Percentiles rank a stretch among this genome's conserved stretches.
Conservation (phyloP, 495 filamentous ascomycete species). For the Talaromyces wortmannii region DNA sequence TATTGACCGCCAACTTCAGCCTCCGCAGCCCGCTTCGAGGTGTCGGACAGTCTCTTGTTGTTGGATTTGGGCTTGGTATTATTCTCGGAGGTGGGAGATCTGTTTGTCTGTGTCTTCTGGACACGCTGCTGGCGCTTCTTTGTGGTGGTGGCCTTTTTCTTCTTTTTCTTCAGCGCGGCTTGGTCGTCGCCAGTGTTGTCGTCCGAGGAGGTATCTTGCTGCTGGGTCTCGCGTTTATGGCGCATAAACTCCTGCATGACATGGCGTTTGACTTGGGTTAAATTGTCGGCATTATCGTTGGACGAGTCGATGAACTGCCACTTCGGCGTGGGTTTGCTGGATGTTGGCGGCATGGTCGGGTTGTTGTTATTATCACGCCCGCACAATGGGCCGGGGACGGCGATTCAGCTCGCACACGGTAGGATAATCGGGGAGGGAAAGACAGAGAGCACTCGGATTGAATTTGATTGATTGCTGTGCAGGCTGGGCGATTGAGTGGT, state of each 20-base stretch:
- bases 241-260: constrained; percentile 42
- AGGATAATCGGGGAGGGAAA: too few species aligned
- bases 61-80: neutral
- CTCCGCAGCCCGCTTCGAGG: neutral
- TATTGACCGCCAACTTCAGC: neutral
- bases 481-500: too few species aligned
- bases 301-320: constrained; percentile 40
- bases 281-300: constrained; percentile 28
- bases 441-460: too few species aligned
- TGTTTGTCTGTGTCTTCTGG: neutral
- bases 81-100: neutral
- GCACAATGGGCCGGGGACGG: too few species aligned
- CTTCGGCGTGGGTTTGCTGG: neutral
- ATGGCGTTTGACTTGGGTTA: constrained; percentile 39
- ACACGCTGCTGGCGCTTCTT: neutral
- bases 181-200: neutral
- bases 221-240: constrained; percentile 23
- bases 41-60: neutral
- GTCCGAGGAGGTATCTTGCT: neutral
- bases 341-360: neutral
- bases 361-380: too few species aligned
- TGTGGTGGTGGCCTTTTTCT: constrained; percentile 2
- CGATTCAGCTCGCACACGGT: too few species aligned
- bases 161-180: constrained; percentile 7
- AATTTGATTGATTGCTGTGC: too few species aligned